These are phyloP conservation scores for Allodekkera sacchari DNA, from an alignment of 805 yeast species.

Conservation along the genomic window DNA sequence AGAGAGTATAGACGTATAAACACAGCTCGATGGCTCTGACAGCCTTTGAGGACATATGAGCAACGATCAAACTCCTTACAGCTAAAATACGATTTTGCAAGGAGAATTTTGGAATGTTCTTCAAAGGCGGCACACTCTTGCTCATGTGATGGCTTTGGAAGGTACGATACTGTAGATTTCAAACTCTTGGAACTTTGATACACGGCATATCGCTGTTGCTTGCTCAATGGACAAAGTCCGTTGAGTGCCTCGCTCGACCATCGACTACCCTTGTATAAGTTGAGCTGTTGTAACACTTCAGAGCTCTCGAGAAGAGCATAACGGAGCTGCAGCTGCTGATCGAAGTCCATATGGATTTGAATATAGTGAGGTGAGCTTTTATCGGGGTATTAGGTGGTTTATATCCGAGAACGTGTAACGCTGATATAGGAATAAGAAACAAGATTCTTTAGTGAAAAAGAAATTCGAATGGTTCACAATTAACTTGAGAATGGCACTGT, in stretches of 20 bases:
- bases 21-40: slow-evolving; percentile 39
- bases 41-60: slow-evolving; percentile 45
- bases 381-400: too few species aligned
- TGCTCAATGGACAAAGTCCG: slow-evolving; percentile 35
- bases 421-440: too few species aligned
- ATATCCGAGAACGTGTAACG: too few species aligned
- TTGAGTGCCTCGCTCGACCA: slow-evolving; percentile 79
- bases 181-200: slow-evolving; percentile 12
- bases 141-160: slow-evolving; percentile 8
- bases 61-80: slow-evolving; percentile 82
- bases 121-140: slow-evolving; percentile 18
- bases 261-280: slow-evolving; percentile 64
- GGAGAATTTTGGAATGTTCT: slow-evolving; percentile 38
- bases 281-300: slow-evolving; percentile 41
- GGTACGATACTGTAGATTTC: slow-evolving; percentile 5
- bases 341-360: slow-evolving; percentile 24
- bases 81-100: slow-evolving; percentile 70
- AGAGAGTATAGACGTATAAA: slow-evolving; percentile 65
- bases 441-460: too few species aligned
- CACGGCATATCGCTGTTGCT: slow-evolving; percentile 14
- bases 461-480: too few species aligned
- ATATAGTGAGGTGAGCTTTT: too few species aligned
- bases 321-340: slow-evolving; percentile 18
- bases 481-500: too few species aligned
- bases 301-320: slow-evolving; percentile 32